Evolutionary conservation across 176 grass and related monocot species (phyloP).

Genomic region (Bonia amplexicaulis): DNA sequence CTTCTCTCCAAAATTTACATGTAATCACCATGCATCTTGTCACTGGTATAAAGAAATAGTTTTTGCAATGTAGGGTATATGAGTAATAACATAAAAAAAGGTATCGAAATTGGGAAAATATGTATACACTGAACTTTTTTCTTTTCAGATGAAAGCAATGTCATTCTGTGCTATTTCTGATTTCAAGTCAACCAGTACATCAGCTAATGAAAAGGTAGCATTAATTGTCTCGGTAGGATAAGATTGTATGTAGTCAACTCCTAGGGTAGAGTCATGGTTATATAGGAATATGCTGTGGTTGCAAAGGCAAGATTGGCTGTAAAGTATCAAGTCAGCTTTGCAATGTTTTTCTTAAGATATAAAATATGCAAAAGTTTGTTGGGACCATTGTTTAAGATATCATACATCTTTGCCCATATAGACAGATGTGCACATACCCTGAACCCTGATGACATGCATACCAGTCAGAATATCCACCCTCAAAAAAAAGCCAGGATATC

Average conservation of each 20-base stretch:
- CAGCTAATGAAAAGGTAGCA: not conserved
- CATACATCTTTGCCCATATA: not conserved
- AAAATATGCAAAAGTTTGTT: not conserved
- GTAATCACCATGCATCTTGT: not conserved
- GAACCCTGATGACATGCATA: not conserved
- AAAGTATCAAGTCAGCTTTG: not conserved
- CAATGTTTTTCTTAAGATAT: not conserved
- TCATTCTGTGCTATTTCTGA: not conserved
- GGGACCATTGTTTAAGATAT: not conserved
- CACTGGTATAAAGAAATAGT: not conserved
- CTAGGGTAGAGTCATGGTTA: not conserved
- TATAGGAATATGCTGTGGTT: not conserved
- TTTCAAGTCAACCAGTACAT: not conserved
- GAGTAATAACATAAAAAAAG: not conserved
- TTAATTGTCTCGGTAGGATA: not conserved
- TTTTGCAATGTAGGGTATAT: not conserved
- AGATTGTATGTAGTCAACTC: not conserved
- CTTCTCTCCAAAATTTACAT: not conserved
- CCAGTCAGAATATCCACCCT: not conserved
- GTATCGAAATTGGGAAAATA: not conserved
- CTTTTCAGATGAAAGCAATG: not conserved
- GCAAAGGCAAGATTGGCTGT: not conserved
- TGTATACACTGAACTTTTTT: not conserved
- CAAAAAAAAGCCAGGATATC: too few relatives aligned
- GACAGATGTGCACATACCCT: not conserved